A percentile compares a stretch with the other conserved stretches of the same genome.
These are phyloP conservation scores for Ganoderma lingzhi DNA, from an alignment of 1,284 basidiomycete genomes.

Conservation along the genomic window DNA sequence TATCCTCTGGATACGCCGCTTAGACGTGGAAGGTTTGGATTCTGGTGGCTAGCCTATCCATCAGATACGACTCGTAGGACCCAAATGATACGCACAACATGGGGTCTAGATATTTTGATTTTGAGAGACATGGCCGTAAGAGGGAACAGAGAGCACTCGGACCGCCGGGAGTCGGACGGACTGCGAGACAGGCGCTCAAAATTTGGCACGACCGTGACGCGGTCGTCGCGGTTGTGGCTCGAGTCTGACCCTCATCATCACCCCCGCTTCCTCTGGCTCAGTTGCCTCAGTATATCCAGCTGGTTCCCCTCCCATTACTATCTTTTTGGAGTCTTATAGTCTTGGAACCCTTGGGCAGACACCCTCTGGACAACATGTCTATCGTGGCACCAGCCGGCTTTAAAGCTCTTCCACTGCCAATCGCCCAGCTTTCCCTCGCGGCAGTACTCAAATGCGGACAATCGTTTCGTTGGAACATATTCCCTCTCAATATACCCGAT, in stretches of 20 bases:
- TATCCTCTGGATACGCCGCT: conserved; percentile 32
- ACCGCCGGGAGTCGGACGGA: too few species aligned
- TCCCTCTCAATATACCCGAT: conserved; percentile 47
- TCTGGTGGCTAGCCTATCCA: conserved; percentile 23
- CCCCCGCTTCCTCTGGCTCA: background rate
- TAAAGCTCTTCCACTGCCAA: conserved; percentile 62
- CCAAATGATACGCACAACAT: conserved; percentile 16
- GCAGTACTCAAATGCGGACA: conserved; percentile 83
- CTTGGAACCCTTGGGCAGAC: background rate
- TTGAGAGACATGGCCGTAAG: conserved; percentile 27
- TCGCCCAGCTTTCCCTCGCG: conserved; percentile 72
- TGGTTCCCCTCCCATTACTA: too few species aligned
- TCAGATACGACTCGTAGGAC: background rate
- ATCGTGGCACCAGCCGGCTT: conserved; percentile 46
- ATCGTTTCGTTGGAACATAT: conserved; percentile 80
- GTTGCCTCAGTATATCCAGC: background rate
- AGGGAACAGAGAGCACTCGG: background rate
- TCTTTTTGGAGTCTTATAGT: background rate
- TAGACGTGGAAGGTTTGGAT: conserved; percentile 29
- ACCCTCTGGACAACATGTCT: conserved; percentile 12
- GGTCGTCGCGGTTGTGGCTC: background rate
- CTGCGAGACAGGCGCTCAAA: background rate
- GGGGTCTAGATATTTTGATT: conserved; percentile 35
- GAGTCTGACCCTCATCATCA: background rate
- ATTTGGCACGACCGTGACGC: background rate